phyloP scores from a whole-genome alignment of 2,329 filamentous ascomycete genomes.

The Diaporthe eres region DNA sequence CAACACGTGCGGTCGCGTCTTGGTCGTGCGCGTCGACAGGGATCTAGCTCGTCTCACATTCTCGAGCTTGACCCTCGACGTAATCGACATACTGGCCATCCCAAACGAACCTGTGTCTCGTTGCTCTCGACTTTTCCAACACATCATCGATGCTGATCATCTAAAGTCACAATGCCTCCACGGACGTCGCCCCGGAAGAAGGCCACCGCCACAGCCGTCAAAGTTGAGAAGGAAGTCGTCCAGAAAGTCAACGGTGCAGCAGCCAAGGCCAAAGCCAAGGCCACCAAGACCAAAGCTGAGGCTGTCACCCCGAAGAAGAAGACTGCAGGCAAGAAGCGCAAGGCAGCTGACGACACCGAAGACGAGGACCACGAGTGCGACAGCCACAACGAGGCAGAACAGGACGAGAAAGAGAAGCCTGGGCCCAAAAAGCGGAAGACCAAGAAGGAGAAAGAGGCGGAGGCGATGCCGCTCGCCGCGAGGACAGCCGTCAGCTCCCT shows the following conservation, averaged over 20 bases:
- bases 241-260: constrained; percentile 40
- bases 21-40: constrained; percentile 27
- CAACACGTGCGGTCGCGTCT: constrained; percentile 23
- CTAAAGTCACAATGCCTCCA: constrained; percentile 36
- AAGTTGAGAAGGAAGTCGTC: constrained; percentile 42
- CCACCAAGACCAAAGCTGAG: constrained; percentile 47
- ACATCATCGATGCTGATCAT: neutral
- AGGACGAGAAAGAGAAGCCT: constrained; percentile 44
- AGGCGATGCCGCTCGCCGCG: constrained; percentile 73
- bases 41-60: constrained; percentile 22
- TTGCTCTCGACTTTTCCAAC: neutral
- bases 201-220: constrained; percentile 43
- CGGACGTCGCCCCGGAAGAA: constrained; percentile 41
- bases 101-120: too few species aligned
- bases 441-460: constrained; percentile 56
- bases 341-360: constrained; percentile 42
- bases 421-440: constrained; percentile 61
- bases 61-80: constrained; percentile 15
- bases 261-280: constrained; percentile 46
- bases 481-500: constrained; percentile 76
- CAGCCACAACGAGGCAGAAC: constrained; percentile 43
- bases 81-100: neutral
- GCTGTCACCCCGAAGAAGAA: constrained; percentile 42
- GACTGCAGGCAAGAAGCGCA: constrained; percentile 45
- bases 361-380: constrained; percentile 47